Percentiles rank a stretch among this genome's conserved stretches.
Conservation (phyloP, 306 rosid species). For the Lathyrus oleraceus region DNA sequence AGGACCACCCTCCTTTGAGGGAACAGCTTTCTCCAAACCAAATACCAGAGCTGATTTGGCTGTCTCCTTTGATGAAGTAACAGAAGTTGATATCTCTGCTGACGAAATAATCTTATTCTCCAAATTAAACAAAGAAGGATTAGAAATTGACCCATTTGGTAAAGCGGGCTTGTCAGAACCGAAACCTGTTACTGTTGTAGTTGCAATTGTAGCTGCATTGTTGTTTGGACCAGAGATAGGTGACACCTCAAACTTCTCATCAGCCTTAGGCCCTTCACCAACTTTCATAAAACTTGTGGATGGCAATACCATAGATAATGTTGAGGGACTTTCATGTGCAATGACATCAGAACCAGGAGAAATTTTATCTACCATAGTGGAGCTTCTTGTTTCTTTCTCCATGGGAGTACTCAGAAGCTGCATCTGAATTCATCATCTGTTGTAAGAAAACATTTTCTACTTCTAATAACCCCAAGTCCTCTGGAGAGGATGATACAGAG, state of each 20-base stretch:
- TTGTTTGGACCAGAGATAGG: constrained; percentile 32
- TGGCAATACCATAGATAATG: constrained; percentile 39
- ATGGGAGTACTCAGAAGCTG: no score
- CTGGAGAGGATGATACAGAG: no score
- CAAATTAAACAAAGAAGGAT: constrained; percentile 35
- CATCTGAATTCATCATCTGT: no score
- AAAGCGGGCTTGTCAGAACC: constrained; percentile 42
- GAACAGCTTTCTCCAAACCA: no score
- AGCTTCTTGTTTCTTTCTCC: no score
- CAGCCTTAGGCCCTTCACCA: constrained; percentile 40
- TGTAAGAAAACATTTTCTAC: no score
- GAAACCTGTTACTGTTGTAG: constrained; percentile 36
- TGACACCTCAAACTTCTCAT: constrained; percentile 41
- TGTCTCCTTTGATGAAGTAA: no score
- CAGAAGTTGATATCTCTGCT: no score
- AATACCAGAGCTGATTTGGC: no score
- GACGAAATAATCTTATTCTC: no score
- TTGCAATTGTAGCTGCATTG: constrained; percentile 30
- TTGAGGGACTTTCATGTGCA: constrained; percentile 38
- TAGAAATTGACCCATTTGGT: constrained; percentile 41
- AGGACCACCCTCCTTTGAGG: no score
- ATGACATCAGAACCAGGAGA: constrained; percentile 33
- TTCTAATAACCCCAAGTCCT: no score
- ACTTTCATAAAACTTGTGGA: constrained; percentile 30
- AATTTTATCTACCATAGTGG: constrained; percentile 39